Evolutionary conservation across 2,329 filamentous ascomycete genomes (phyloP), one percentile per base, ranked within the genome.

Genomic region (Ophiobolus disseminans): DNA sequence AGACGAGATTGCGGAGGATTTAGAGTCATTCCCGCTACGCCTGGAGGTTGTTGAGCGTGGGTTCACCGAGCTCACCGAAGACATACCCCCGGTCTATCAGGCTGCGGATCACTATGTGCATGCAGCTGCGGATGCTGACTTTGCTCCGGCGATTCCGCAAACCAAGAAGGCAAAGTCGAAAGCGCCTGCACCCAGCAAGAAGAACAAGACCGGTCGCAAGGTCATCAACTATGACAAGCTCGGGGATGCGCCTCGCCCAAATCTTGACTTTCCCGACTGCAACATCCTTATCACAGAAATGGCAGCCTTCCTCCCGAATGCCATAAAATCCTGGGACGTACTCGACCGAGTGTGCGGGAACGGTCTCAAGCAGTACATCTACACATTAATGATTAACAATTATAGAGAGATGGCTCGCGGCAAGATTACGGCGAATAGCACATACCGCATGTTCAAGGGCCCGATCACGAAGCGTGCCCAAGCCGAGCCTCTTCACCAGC

Each of bases 241-340:
- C 3, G 30, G 25, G 20, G 53, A 56, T 13, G 55, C 63, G 1
- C 65, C 62, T 3, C 47, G 48, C 11, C n/a, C 45, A 2, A 52
- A 50, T 14, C 45, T 63, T 1, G 37, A 31, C 3, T 63, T 68
- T 36, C 65, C 60, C 1, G 14, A 25, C 4, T 57, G 45, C n/a
- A 67, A 69, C 32, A 39, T 68, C 7, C 66, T 64, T 1, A 48
- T 63, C 2, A 55, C 58, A 11, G 66, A 70, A 26, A 42, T 66
- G 4, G 34, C 59, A 7, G 51, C 58, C 2, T 68, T 69, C 38
- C 16, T 68, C 4, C 63, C 66, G 1, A 46, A 61, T 2, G 57
- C 52, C 2, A 49, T 68, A 25, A 62, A 64, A 10, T 60, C 53
- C 6, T 53, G 48, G 46, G 57, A 66, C 17, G 40, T 68, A 4